Evolutionary conservation across 805 yeast species (phyloP), one percentile per base, ranked within the genome.

Genomic region (Monosporozyma solicola): DNA sequence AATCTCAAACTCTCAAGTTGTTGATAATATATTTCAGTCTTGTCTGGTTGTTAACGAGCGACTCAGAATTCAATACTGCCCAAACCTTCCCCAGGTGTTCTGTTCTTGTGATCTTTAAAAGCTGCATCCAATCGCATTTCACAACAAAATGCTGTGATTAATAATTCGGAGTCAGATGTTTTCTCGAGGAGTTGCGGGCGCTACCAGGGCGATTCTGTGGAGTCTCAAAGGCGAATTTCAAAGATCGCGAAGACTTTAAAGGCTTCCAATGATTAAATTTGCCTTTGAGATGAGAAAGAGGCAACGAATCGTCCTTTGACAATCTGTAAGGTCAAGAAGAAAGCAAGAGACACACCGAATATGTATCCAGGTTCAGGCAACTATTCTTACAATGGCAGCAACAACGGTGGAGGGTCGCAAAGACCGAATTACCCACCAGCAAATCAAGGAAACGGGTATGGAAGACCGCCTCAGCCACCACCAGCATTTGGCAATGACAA

Each of bases 301-400:
- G 39, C 6, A 35, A 35, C 10, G n/a, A 16, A 5, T 5, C 13
- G 37, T 11, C 2, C 10, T 4, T 10, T 32, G 37, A 32, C 37
- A 32, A 32, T 3, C 37, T 32, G 10, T 11, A 4, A 32, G 10
- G 37, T 4, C 10, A 32, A 32, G 29, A 27, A 27, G 7, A 27
- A 27, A 5, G 7, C 29, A 27, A 37, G 9, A 8, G 6, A 8
- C 3, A 15, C 1, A 11, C 15, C 16, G 15, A 37, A 25, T 10
- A 51, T 52, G 57, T 55, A 66, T 56, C 74, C 74, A 10, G 74
- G 74, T 27, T 64, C 58, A 37, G 67, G 70, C 47, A 63, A 61
- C 15, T 59, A 71, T 55, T 55, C 68, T 15, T 71, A 71, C 54
- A 57, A 59, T 47, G 61, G 61, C 43, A 51, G 10, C 15, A 33